These are phyloP conservation scores for Gentiana dahurica DNA, from an alignment of 257 asterid species.

Conservation along the genomic window DNA sequence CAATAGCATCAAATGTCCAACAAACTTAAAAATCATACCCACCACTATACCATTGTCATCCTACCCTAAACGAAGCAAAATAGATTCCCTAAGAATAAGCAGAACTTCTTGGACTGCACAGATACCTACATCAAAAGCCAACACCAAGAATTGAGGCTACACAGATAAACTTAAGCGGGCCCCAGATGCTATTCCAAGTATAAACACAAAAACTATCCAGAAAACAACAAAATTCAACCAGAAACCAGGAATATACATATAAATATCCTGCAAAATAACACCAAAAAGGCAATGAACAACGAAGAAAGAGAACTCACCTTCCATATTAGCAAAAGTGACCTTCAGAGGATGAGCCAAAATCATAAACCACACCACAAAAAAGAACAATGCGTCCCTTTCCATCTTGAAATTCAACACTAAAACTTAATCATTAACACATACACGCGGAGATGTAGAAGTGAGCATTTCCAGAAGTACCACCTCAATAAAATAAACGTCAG, in stretches of 20 bases:
- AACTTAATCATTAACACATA: slow-evolving; percentile 8
- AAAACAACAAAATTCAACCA: too few species aligned
- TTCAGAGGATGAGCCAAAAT: slow-evolving; percentile 34
- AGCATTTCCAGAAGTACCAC: slow-evolving; percentile 15
- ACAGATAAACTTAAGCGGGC: slow-evolving; percentile 3
- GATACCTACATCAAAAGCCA: slow-evolving; percentile 1
- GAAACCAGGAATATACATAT: too few species aligned
- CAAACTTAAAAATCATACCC: not conserved
- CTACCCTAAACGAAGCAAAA: not conserved
- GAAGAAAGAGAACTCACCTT: slow-evolving; percentile 42
- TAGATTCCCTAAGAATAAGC: not conserved
- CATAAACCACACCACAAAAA: slow-evolving; percentile 45
- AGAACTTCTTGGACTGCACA: slow-evolving; percentile 7
- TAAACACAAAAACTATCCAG: too few species aligned
- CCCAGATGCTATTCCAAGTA: too few species aligned
- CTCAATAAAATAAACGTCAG: slow-evolving; percentile 34
- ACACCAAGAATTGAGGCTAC: not conserved
- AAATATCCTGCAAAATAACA: not conserved
- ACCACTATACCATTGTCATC: not conserved
- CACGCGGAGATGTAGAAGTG: slow-evolving; percentile 3
- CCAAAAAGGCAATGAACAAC: not conserved
- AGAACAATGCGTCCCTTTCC: slow-evolving; percentile 33
- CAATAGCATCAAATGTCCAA: not conserved
- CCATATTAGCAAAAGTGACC: slow-evolving; percentile 71
- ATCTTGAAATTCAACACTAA: slow-evolving; percentile 31